Evolutionary conservation across 1,284 basidiomycete genomes (phyloP), one percentile per base, ranked within the genome.

Genomic region (Heterobasidion parviporum): DNA sequence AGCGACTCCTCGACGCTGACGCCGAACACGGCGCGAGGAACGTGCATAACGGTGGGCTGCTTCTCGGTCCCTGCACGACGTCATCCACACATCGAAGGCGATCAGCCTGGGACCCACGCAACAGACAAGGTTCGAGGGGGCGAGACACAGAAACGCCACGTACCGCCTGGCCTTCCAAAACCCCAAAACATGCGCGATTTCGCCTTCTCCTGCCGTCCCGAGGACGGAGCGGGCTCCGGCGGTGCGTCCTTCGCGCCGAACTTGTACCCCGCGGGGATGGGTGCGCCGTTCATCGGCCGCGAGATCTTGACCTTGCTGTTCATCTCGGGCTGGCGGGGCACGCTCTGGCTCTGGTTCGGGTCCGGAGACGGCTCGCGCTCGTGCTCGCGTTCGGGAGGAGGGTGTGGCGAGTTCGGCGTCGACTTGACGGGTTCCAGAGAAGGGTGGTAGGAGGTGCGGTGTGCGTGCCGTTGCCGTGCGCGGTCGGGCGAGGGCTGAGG

Each of bases 131-230:
- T 49, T 14, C 52, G 55, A 54, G 55, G 53, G 57, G 61, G 61
- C 61, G 55, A 38, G 18, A 54, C 55, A 47, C 61, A 57, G 47
- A 53, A 10, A 52, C 56, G 32, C 36, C 16, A 60, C 71, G 59
- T 63, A 79, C 78, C 75, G 62, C 73, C 77, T 15, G 76, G 74
- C 66, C 80, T 78, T 41, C 86, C 83, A 68, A 93, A 93, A 65
- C 83, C 83, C 90, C 92, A 94, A 74, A 95, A 94, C 8, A 86
- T 83, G 50, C 91, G 81, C 57, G 88, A 93, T 72, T 95, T 94
- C 14, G 89, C 88, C 73, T 94, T 95, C 65, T 92, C 86, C 57
- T 92, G 80, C 66, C 92, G 78, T 55, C 94, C 90, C 60, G 65
- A 73, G 55, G 68, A 62, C 44, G 72, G 70, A 38, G 72, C 65